Evolutionary conservation across 345 rosid species (phyloP).

Genomic region (Euphorbia pulcherrima): DNA sequence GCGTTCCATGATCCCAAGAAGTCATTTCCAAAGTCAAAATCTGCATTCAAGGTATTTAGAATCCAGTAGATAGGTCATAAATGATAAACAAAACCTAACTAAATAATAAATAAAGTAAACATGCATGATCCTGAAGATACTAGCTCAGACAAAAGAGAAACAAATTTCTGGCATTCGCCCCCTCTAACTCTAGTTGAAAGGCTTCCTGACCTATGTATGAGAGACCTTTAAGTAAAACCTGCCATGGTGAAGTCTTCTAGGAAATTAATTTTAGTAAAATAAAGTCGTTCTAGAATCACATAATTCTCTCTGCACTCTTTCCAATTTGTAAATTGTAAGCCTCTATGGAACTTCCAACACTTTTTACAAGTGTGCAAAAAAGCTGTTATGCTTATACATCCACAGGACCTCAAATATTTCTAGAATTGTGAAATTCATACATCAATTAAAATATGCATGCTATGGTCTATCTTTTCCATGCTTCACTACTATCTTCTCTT

Average conservation of each 20-base stretch:
- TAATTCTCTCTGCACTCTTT: background rate
- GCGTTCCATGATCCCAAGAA: slow-evolving; percentile 68
- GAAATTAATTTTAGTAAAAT: background rate
- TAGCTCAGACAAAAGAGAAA: background rate
- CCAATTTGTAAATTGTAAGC: background rate
- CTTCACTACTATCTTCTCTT: background rate
- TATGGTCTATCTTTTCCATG: background rate
- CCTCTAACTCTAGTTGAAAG: background rate
- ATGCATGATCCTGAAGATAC: background rate
- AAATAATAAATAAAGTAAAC: background rate
- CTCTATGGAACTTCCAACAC: background rate
- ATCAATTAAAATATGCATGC: background rate
- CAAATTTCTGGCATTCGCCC: background rate
- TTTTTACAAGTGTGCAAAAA: background rate
- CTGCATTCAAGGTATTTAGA: slow-evolving; percentile 34
- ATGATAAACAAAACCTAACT: background rate
- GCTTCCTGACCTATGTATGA: background rate
- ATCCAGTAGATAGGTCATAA: background rate
- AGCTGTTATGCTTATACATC: background rate
- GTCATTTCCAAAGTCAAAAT: slow-evolving; percentile 68
- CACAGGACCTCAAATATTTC: background rate
- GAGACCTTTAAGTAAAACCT: background rate
- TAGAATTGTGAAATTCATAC: background rate
- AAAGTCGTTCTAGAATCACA: background rate
- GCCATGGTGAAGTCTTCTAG: background rate